Conservation (phyloP, 78 protist species). For the Tieghemostelium lacteum region DNA sequence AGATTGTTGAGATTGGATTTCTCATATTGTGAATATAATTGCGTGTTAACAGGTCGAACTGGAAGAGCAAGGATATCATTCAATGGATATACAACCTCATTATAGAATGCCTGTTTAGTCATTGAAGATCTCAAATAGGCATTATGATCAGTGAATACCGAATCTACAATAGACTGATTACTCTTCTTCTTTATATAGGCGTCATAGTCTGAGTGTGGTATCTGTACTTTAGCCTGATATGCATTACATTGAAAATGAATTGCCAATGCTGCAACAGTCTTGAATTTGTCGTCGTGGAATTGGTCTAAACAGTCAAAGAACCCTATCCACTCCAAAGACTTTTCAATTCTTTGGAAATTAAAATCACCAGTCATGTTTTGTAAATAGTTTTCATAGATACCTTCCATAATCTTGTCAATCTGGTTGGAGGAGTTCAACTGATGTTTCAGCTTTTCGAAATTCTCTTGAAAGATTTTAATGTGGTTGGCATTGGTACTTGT, state of each 20-base stretch:
- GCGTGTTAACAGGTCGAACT: slow-evolving; percentile 35
- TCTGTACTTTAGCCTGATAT: slow-evolving; percentile 5
- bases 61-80: slow-evolving; percentile 38
- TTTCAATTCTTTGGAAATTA: slow-evolving; percentile 15
- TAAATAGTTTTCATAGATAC: slow-evolving; percentile 47
- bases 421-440: slow-evolving; percentile 6
- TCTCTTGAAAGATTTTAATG: neutral
- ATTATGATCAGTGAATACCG: slow-evolving; percentile 3
- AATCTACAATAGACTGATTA: slow-evolving; percentile 4
- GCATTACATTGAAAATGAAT: slow-evolving; percentile 36
- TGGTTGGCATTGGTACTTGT: neutral
- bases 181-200: slow-evolving; percentile 12
- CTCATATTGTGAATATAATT: slow-evolving; percentile 32
- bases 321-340: slow-evolving; percentile 61
- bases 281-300: slow-evolving; percentile 34
- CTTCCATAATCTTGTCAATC: slow-evolving; percentile 43
- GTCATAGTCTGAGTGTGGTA: slow-evolving; percentile 35
- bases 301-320: slow-evolving; percentile 5
- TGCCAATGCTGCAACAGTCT: slow-evolving; percentile 45
- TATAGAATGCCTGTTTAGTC: neutral
- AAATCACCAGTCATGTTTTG: slow-evolving; percentile 32
- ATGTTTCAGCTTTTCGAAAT: neutral
- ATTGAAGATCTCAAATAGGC: neutral
- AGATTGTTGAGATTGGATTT: slow-evolving; percentile 23
- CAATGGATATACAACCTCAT: slow-evolving; percentile 52